A percentile compares a stretch with the other conserved stretches of the same genome.
Evolutionary conservation across 306 rosid species (phyloP).

Genomic region (Sechiopsis laciniata): DNA sequence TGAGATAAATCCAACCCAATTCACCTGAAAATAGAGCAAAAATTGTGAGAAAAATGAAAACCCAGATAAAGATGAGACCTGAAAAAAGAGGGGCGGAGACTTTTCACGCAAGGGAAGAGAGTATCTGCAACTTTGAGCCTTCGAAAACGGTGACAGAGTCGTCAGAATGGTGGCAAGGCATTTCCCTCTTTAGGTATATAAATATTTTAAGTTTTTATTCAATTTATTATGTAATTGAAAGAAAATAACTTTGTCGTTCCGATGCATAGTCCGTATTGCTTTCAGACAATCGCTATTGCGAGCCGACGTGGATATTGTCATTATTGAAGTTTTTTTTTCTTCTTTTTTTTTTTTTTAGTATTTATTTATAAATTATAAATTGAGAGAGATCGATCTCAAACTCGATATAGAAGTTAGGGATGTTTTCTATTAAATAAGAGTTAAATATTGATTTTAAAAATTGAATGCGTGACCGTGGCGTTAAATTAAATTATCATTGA

Average conservation of each 20-base stretch:
- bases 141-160: slow-evolving; percentile 13
- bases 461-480: too few species aligned
- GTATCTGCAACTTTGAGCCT: slow-evolving; percentile 19
- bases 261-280: slow-evolving; percentile 14
- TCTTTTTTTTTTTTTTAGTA: too few species aligned
- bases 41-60: not conserved
- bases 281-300: slow-evolving; percentile 22
- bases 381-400: too few species aligned
- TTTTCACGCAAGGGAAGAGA: slow-evolving; percentile 23
- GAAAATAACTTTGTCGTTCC: not conserved
- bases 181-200: not conserved
- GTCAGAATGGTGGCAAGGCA: slow-evolving; percentile 12
- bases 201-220: too few species aligned
- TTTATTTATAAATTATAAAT: too few species aligned
- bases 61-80: slow-evolving; percentile 16
- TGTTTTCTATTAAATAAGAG: too few species aligned
- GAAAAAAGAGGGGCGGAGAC: slow-evolving; percentile 16
- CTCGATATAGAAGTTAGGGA: too few species aligned
- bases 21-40: not conserved
- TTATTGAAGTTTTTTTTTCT: too few species aligned
- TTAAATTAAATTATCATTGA: too few species aligned
- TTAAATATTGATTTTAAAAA: too few species aligned
- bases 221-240: not conserved
- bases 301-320: too few species aligned
- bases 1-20: not conserved